phyloP scores from a whole-genome alignment of 495 filamentous ascomycete genomes.

The Copromyces sp. region DNA sequence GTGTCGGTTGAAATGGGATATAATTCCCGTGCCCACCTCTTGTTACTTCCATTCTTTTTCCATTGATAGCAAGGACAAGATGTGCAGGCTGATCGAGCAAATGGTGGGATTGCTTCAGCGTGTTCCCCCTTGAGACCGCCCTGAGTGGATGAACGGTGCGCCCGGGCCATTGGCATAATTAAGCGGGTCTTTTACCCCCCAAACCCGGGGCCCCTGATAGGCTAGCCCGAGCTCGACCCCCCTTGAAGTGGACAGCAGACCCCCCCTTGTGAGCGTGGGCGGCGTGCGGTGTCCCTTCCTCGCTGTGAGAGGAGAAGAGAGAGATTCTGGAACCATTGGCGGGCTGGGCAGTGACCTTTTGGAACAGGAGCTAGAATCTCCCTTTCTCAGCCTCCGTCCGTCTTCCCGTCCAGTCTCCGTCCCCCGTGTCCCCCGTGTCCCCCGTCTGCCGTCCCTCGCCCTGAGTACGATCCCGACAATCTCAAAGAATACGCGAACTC shows the following conservation, averaged over 20 bases:
- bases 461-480: not conserved
- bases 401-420: not conserved
- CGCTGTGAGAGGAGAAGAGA: not conserved
- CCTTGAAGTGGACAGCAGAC: not conserved
- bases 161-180: not conserved
- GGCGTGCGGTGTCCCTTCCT: not conserved
- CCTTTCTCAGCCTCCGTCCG: not conserved
- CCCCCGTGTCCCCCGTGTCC: not conserved
- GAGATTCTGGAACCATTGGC: not conserved
- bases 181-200: not conserved
- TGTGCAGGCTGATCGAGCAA: not conserved
- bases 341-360: not conserved
- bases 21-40: not conserved
- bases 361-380: not conserved
- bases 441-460: not conserved
- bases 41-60: not conserved
- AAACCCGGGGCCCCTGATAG: conserved; percentile 2
- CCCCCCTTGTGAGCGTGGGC: not conserved
- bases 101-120: not conserved
- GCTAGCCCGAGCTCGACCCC: not conserved
- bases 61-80: not conserved
- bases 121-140: not conserved
- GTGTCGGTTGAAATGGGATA: not conserved
- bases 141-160: not conserved
- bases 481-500: not conserved